A percentile compares a stretch with the other conserved stretches of the same genome.
These are phyloP conservation scores for Aechmea fasciata DNA, from an alignment of 176 grass and related monocot species.

Conservation along the genomic window DNA sequence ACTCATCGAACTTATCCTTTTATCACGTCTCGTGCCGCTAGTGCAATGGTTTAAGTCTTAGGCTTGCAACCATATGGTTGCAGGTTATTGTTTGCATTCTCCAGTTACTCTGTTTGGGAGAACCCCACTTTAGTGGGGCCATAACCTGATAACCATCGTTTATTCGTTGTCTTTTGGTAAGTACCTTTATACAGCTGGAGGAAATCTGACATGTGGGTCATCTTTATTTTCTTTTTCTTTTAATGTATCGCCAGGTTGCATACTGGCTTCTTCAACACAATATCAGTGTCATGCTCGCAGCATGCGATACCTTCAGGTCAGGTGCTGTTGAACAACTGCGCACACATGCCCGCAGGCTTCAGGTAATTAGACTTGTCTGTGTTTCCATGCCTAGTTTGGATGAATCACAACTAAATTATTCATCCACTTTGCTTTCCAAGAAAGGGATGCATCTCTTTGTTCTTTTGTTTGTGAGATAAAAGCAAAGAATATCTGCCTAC, in stretches of 20 bases:
- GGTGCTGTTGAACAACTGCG: conserved; percentile 55
- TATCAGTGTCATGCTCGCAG: conserved; percentile 76
- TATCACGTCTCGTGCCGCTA: too few relatives aligned
- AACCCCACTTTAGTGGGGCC: too few relatives aligned
- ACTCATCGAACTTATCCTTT: too few relatives aligned
- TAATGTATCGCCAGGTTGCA: conserved; percentile 42
- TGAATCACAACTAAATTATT: too few relatives aligned
- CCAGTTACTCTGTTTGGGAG: background rate
- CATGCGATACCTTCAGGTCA: conserved; percentile 88
- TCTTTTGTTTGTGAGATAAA: background rate
- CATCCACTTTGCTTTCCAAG: background rate
- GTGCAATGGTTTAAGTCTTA: too few relatives aligned
- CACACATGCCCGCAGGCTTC: conserved; percentile 52
- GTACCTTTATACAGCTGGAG: too few relatives aligned
- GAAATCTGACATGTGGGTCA: background rate
- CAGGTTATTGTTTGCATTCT: background rate
- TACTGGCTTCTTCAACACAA: conserved; percentile 97
- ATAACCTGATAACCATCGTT: too few relatives aligned
- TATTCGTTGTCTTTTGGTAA: too few relatives aligned
- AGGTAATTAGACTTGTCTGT: conserved; percentile 21
- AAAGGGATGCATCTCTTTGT: background rate
- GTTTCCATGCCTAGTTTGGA: too few relatives aligned
- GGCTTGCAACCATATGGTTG: too few relatives aligned
- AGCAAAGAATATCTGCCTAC: background rate
- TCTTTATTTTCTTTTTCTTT: background rate